Conservation (phyloP, 2,329 filamentous ascomycete species). For the Apiospora hydei region DNA sequence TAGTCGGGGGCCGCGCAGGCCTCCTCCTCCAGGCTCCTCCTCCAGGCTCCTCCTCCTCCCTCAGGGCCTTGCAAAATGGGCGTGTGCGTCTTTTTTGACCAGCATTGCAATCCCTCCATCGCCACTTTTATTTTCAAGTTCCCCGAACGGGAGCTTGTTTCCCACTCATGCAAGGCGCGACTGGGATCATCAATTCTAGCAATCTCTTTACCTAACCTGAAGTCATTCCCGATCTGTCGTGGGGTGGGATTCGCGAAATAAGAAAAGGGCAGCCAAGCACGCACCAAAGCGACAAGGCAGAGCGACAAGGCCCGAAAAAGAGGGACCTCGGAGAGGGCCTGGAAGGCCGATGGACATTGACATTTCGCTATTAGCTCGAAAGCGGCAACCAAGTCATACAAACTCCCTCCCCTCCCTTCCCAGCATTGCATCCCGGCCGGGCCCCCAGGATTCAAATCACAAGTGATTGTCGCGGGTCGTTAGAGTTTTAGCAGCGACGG, state of each 20-base stretch:
- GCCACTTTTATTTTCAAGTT: constrained; percentile 20
- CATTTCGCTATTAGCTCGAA: constrained; percentile 14
- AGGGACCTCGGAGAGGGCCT: not conserved
- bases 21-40: not conserved
- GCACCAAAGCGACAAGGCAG: constrained; percentile 4
- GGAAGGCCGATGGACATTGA: constrained; percentile 4
- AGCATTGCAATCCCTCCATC: constrained; percentile 3
- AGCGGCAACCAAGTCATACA: constrained; percentile 23
- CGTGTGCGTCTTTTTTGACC: constrained; percentile 19
- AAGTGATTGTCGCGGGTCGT: constrained; percentile 9
- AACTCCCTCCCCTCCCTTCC: not conserved
- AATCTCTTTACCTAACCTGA: constrained; percentile 17
- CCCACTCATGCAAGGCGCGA: constrained; percentile 20
- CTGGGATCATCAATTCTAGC: constrained; percentile 18
- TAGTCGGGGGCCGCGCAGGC: constrained; percentile 8
- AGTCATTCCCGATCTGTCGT: constrained; percentile 13
- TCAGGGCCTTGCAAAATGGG: constrained; percentile 11
- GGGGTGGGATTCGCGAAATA: constrained; percentile 19
- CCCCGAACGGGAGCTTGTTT: constrained; percentile 21
- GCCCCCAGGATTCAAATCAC: constrained; percentile 2
- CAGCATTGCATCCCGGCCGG: not conserved
- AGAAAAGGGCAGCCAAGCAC: constrained; percentile 10
- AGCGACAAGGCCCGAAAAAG: constrained; percentile 6
- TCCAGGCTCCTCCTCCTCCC: not conserved
- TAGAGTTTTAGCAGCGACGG: not conserved